phyloP scores from a whole-genome alignment of 192 early-diverging fungal species.

The Podila epigama region DNA sequence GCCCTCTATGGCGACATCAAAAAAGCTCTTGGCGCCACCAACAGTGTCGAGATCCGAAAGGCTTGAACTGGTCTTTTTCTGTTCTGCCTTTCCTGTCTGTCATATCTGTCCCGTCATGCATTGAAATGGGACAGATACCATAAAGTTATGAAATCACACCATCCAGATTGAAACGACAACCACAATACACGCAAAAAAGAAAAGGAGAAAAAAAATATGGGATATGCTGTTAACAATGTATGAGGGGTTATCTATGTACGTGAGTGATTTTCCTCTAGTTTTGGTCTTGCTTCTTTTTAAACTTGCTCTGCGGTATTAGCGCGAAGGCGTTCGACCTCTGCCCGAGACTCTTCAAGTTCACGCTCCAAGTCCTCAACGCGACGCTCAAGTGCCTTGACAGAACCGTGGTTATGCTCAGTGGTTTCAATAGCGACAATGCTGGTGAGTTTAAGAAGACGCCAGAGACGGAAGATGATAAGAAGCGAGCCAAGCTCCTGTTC shows the following conservation, averaged over 20 bases:
- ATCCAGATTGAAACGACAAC: too few relatives aligned
- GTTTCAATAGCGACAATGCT: constrained; percentile 50
- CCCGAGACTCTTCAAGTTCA: constrained; percentile 19
- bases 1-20: constrained; percentile 68
- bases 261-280: too few relatives aligned
- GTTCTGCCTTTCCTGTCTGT: too few relatives aligned
- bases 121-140: too few relatives aligned
- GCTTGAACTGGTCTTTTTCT: too few relatives aligned
- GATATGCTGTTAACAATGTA: too few relatives aligned
- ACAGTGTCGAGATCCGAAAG: constrained; percentile 58
- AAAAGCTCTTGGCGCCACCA: constrained; percentile 59
- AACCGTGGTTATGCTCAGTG: constrained; percentile 4
- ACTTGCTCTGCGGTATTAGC: constrained; percentile 24
- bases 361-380: constrained; percentile 18
- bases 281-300: not conserved
- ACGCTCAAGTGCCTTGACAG: not conserved
- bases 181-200: too few relatives aligned
- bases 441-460: constrained; percentile 57
- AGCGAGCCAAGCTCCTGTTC: constrained; percentile 60
- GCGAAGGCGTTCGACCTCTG: constrained; percentile 33
- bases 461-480: constrained; percentile 63
- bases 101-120: too few relatives aligned
- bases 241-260: too few relatives aligned
- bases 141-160: too few relatives aligned
- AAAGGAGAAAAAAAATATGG: too few relatives aligned